These are phyloP conservation scores for Sedum album DNA, from an alignment of 164 flowering plant species.

Conservation along the genomic window DNA sequence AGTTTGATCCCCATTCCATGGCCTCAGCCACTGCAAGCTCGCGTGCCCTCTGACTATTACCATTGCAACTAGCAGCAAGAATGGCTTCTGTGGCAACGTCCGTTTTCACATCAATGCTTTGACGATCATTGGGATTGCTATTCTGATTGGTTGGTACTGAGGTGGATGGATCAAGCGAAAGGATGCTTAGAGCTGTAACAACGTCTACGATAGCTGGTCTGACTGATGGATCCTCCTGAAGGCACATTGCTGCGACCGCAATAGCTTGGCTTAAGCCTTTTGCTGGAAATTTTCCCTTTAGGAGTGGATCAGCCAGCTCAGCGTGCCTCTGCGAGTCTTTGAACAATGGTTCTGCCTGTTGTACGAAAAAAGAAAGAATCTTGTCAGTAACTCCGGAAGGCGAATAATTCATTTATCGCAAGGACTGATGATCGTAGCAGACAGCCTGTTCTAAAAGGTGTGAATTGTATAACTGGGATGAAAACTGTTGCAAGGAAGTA, in stretches of 20 bases:
- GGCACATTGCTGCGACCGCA: conserved; percentile 62
- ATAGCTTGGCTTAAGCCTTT: conserved; percentile 52
- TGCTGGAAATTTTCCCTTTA: conserved; percentile 34
- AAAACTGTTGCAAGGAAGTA: not conserved
- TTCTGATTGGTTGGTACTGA: not conserved
- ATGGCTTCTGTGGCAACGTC: not conserved
- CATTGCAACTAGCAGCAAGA: not conserved
- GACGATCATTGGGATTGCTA: not conserved
- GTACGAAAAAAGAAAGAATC: not conserved
- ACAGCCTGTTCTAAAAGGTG: too few relatives aligned
- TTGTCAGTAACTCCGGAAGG: too few relatives aligned
- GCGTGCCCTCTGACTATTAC: not conserved
- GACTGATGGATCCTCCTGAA: conserved; percentile 42
- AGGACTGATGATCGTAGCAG: too few relatives aligned
- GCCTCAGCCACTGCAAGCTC: not conserved
- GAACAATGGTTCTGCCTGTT: conserved; percentile 57
- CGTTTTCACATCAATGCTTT: not conserved
- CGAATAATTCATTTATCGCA: not conserved
- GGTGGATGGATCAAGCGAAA: conserved; percentile 12
- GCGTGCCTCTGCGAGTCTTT: conserved; percentile 36
- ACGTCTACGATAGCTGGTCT: conserved; percentile 53
- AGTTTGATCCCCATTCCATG: conserved; percentile 1
- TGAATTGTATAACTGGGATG: too few relatives aligned
- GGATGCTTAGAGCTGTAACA: conserved; percentile 42
- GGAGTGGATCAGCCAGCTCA: conserved; percentile 52